phyloP scores from a whole-genome alignment of 2,329 filamentous ascomycete genomes.

The Aspergillus persii region DNA sequence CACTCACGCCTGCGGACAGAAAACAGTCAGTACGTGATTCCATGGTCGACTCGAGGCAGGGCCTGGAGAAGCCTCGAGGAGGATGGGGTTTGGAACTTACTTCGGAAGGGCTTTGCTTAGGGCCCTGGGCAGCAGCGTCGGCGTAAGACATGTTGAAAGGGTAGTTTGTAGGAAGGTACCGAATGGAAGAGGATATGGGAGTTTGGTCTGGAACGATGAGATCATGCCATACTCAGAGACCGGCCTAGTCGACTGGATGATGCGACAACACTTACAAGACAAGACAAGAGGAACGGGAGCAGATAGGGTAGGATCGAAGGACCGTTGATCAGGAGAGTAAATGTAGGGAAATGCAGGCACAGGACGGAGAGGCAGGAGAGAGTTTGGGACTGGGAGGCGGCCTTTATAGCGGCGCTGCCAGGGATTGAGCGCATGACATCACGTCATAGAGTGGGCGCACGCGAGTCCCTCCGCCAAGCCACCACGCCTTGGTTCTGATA shows the following conservation, averaged over 20 bases:
- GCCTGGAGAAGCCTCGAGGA: not conserved
- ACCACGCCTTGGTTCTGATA: too few species aligned
- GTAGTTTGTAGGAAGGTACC: not conserved
- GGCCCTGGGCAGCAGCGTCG: constrained; percentile 46
- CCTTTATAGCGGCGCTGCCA: constrained; percentile 5
- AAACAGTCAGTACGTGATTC: not conserved
- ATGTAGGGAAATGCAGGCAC: not conserved
- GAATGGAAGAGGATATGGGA: not conserved
- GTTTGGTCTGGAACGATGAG: not conserved
- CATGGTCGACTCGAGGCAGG: not conserved
- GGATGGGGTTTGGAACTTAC: constrained; percentile 30
- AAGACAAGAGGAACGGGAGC: not conserved
- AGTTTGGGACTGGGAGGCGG: not conserved
- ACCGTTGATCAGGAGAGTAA: not conserved
- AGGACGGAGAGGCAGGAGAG: not conserved
- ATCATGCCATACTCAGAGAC: not conserved
- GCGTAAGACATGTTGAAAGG: constrained; percentile 47
- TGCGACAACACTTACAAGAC: constrained; percentile 1
- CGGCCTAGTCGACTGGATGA: not conserved
- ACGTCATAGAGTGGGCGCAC: constrained; percentile 26
- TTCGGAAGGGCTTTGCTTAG: constrained; percentile 48
- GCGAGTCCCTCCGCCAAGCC: constrained; percentile 14
- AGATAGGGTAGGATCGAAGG: not conserved
- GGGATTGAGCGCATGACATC: constrained; percentile 27
- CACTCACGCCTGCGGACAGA: constrained; percentile 36